These are phyloP conservation scores for Neovahlkampfia damariscottae DNA, from an alignment of 78 protist genomes.

Conservation along the genomic window DNA sequence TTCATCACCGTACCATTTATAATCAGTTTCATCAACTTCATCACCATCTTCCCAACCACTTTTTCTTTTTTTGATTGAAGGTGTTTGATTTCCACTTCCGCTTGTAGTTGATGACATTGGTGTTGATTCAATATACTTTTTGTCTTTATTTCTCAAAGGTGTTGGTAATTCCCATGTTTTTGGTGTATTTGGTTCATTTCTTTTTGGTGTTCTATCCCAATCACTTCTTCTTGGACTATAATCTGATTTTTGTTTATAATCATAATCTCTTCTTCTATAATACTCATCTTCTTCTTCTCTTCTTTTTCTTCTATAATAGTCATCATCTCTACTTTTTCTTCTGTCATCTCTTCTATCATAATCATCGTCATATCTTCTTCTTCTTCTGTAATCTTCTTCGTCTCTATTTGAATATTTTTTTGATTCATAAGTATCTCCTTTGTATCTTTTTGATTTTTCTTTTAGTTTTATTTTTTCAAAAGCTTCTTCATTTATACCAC, in stretches of 20 bases:
- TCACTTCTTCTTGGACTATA: neutral
- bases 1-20: neutral
- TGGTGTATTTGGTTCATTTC: no score
- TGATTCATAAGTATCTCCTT: no score
- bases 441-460: no score
- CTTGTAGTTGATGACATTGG: neutral
- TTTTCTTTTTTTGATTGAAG: neutral
- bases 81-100: no score
- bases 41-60: neutral
- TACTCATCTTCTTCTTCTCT: neutral
- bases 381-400: no score
- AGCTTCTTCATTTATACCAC: constrained; percentile 1
- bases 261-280: neutral
- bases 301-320: neutral
- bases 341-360: no score
- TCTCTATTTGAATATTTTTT: no score
- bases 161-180: neutral
- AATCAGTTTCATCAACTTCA: neutral
- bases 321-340: no score
- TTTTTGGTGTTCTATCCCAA: neutral
- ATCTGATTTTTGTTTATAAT: neutral
- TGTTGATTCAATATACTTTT: neutral
- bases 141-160: neutral
- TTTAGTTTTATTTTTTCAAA: no score
- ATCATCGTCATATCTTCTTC: no score